These are phyloP conservation scores for Kurtzmaniella quercitrusa DNA, from an alignment of 1,139 yeast species.

Conservation along the genomic window DNA sequence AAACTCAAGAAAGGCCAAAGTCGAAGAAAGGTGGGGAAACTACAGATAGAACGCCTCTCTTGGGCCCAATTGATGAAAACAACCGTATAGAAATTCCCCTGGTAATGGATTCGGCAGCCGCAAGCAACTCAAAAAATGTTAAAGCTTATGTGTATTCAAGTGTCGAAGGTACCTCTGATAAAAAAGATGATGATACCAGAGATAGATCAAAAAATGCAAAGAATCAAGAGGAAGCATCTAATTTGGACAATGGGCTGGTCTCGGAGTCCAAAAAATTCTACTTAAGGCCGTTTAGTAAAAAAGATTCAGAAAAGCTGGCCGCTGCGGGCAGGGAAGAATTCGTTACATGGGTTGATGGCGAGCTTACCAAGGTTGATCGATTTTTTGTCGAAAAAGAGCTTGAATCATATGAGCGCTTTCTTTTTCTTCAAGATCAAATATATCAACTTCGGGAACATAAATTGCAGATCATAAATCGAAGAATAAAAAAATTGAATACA, in stretches of 20 bases:
- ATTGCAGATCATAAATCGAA: constrained; percentile 10
- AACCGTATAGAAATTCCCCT: neutral
- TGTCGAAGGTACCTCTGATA: neutral
- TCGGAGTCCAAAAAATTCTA: neutral
- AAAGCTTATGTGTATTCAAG: neutral
- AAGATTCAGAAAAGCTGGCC: neutral
- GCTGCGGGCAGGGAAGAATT: constrained; percentile 30
- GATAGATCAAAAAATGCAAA: neutral
- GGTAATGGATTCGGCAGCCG: neutral
- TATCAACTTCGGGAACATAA: constrained; percentile 59
- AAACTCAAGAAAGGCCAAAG: neutral
- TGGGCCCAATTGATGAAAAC: constrained; percentile 15
- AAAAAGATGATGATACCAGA: neutral
- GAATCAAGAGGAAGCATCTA: neutral
- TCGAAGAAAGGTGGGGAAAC: constrained; percentile 9
- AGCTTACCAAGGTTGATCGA: constrained; percentile 54
- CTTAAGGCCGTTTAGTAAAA: neutral
- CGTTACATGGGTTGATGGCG: constrained; percentile 55
- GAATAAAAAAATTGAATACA: neutral
- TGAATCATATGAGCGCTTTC: constrained; percentile 56
- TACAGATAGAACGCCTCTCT: constrained; percentile 28
- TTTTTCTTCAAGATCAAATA: constrained; percentile 65
- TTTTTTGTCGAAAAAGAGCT: constrained; percentile 61
- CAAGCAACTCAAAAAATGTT: neutral
- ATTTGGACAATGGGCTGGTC: neutral